Evolutionary conservation across 1,284 basidiomycete genomes (phyloP).

Genomic region (Tetrapyrgos nigripes): DNA sequence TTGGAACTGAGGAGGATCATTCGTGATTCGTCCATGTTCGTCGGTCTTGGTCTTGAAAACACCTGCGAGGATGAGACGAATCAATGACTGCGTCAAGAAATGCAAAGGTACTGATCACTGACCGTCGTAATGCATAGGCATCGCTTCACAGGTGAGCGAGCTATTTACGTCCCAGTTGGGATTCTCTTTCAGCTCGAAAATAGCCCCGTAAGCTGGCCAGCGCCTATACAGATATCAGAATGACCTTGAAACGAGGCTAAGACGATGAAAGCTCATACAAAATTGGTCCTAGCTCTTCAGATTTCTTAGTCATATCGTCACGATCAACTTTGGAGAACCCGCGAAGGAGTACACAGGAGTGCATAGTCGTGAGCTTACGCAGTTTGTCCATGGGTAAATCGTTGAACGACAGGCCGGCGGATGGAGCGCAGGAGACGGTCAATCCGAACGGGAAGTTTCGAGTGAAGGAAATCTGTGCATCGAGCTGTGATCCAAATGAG

Average conservation of each 20-base stretch:
- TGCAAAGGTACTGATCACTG: too few species aligned
- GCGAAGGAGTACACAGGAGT: neutral
- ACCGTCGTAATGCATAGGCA: constrained; percentile 1
- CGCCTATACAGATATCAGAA: neutral
- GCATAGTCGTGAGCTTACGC: constrained; percentile 1
- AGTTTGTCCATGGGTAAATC: constrained; percentile 1
- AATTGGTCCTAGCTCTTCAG: too few species aligned
- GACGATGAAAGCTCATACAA: neutral
- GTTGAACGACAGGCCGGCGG: neutral
- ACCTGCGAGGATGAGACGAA: neutral
- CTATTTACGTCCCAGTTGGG: neutral
- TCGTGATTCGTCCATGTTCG: neutral
- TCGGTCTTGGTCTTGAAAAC: constrained; percentile 1
- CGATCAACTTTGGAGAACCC: constrained; percentile 2
- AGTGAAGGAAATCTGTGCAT: neutral
- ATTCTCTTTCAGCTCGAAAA: too few species aligned
- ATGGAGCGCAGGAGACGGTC: neutral
- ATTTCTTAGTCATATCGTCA: too few species aligned
- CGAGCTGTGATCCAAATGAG: neutral
- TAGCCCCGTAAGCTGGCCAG: neutral
- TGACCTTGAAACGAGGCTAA: too few species aligned
- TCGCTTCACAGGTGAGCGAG: neutral
- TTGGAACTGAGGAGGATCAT: neutral
- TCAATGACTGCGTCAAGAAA: neutral
- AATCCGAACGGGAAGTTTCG: neutral